These are phyloP conservation scores for Boletus sp. DNA, from an alignment of 768 basidiomycete genomes.

Conservation along the genomic window DNA sequence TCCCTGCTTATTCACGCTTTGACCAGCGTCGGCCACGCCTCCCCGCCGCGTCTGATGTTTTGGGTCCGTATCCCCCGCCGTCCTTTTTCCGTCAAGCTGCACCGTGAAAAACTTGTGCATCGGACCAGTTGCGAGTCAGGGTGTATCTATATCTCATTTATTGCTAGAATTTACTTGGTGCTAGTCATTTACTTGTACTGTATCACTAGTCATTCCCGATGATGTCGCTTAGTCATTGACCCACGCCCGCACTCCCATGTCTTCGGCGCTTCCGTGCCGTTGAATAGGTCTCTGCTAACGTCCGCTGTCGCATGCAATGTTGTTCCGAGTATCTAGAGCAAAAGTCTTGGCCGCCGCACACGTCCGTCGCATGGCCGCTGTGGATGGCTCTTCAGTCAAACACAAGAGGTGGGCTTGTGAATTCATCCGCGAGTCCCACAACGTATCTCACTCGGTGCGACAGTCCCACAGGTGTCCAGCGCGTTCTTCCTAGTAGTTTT, in stretches of 20 bases:
- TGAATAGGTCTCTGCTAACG: background rate
- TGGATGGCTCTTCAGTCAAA: constrained; percentile 37
- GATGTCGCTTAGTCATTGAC: constrained; percentile 16
- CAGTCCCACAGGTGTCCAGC: constrained; percentile 59
- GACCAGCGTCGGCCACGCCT: constrained; percentile 21
- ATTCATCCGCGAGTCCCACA: background rate
- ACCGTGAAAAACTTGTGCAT: background rate
- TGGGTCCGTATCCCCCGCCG: constrained; percentile 30
- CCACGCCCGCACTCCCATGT: background rate
- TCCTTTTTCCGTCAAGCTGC: constrained; percentile 7
- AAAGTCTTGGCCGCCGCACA: constrained; percentile 22
- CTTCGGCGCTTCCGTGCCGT: background rate
- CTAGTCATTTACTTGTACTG: background rate
- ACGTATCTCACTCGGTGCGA: constrained; percentile 12
- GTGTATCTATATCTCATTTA: constrained; percentile 8
- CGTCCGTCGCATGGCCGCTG: constrained; percentile 42
- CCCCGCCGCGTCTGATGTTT: constrained; percentile 12
- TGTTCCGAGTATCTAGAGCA: constrained; percentile 18
- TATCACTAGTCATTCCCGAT: background rate
- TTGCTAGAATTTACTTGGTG: background rate
- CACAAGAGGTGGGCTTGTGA: constrained; percentile 41
- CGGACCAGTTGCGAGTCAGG: background rate
- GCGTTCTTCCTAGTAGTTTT: background rate
- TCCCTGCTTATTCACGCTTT: constrained; percentile 29
- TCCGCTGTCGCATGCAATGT: constrained; percentile 25